These are phyloP conservation scores for Gleditsia sinensis DNA, from an alignment of 306 rosid genomes.

Conservation along the genomic window DNA sequence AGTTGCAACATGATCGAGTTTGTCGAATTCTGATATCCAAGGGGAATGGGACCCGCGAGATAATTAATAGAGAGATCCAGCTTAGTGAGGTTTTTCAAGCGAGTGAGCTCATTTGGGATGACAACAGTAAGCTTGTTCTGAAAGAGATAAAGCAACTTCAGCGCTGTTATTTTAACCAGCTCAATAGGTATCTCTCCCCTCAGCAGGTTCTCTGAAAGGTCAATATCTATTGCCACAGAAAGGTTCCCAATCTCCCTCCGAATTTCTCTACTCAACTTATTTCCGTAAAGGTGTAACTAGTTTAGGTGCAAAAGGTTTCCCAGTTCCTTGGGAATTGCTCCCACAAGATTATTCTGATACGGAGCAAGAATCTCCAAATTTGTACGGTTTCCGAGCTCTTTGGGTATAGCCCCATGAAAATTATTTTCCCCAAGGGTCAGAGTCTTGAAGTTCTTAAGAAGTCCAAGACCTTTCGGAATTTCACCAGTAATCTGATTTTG, in stretches of 20 bases:
- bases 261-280: constrained; percentile 69
- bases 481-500: constrained; percentile 61
- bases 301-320: constrained; percentile 56
- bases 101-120: constrained; percentile 65
- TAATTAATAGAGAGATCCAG: constrained; percentile 74
- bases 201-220: constrained; percentile 72
- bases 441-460: constrained; percentile 48
- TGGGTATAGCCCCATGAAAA: constrained; percentile 58
- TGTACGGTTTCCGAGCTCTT: constrained; percentile 70
- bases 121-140: constrained; percentile 69
- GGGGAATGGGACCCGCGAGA: constrained; percentile 66
- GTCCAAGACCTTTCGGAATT: constrained; percentile 65
- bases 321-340: constrained; percentile 61
- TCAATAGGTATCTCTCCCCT: constrained; percentile 66
- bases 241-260: constrained; percentile 85
- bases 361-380: constrained; percentile 62
- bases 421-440: constrained; percentile 57
- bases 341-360: constrained; percentile 62
- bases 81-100: constrained; percentile 57
- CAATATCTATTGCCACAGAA: constrained; percentile 61
- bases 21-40: constrained; percentile 57
- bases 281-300: constrained; percentile 64
- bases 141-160: constrained; percentile 65
- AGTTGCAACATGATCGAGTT: constrained; percentile 60
- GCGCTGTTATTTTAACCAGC: constrained; percentile 51